These are phyloP conservation scores for Diospyros lotus DNA, from an alignment of 148 eudicot genomes.

Conservation along the genomic window DNA sequence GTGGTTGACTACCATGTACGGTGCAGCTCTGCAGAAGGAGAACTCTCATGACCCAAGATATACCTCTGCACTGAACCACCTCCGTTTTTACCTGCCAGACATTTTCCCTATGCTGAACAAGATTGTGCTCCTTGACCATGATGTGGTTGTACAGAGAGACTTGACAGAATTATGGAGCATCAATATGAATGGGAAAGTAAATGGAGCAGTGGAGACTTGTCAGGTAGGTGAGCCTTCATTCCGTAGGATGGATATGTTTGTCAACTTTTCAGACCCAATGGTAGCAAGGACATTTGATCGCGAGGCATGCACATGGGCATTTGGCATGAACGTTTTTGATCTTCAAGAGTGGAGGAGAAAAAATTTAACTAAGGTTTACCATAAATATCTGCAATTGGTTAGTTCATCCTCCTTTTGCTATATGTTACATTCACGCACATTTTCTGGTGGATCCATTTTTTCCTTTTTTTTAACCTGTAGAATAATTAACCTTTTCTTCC, in stretches of 20 bases:
- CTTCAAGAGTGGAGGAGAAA: slow-evolving; percentile 69
- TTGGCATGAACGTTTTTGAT: slow-evolving; percentile 97
- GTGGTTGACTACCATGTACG: slow-evolving; percentile 39
- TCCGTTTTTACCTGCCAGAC: slow-evolving; percentile 87
- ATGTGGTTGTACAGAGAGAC: slow-evolving; percentile 89
- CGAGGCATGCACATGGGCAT: slow-evolving; percentile 90
- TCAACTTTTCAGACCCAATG: slow-evolving; percentile 79
- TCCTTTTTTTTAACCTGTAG: slow-evolving; percentile 4
- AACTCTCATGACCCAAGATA: slow-evolving; percentile 69
- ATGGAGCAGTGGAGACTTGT: slow-evolving; percentile 92
- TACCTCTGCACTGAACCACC: slow-evolving; percentile 81
- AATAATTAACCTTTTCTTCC: background rate
- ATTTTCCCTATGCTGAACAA: slow-evolving; percentile 74
- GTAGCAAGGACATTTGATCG: slow-evolving; percentile 51
- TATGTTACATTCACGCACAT: background rate
- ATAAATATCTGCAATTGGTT: slow-evolving; percentile 64
- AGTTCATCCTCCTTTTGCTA: background rate
- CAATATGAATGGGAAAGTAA: slow-evolving; percentile 75
- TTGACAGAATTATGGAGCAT: slow-evolving; percentile 61
- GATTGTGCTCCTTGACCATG: slow-evolving; percentile 90
- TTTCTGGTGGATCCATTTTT: background rate
- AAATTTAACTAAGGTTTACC: slow-evolving; percentile 59
- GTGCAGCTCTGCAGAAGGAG: slow-evolving; percentile 35
- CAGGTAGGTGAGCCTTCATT: slow-evolving; percentile 53
- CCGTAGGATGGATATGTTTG: slow-evolving; percentile 58